phyloP scores from a whole-genome alignment of 257 asterid genomes.

The Capsicum baccatum region DNA sequence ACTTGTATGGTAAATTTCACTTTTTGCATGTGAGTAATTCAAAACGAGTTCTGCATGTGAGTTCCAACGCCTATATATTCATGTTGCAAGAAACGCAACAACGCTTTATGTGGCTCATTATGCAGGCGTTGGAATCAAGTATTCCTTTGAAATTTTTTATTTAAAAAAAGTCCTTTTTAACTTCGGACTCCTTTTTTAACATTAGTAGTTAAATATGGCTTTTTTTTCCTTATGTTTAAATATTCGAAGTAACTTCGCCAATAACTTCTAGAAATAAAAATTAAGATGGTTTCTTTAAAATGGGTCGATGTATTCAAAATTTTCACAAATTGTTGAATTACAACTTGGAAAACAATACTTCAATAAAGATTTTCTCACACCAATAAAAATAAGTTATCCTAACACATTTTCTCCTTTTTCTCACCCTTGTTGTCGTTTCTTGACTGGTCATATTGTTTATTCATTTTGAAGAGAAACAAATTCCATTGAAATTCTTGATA shows the following conservation, averaged over 20 bases:
- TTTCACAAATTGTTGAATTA: background rate
- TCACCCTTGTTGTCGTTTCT: too few species aligned
- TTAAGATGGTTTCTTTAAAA: background rate
- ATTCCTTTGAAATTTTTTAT: too few species aligned
- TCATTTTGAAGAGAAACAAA: background rate
- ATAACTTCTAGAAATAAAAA: background rate
- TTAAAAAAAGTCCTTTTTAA: too few species aligned
- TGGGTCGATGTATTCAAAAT: background rate
- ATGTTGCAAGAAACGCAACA: too few species aligned
- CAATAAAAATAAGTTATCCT: background rate
- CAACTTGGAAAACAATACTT: conserved; percentile 5
- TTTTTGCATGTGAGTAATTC: too few species aligned
- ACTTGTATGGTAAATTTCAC: too few species aligned
- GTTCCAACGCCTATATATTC: too few species aligned
- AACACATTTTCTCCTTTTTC: background rate
- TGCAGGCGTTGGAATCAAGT: too few species aligned
- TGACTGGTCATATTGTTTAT: background rate
- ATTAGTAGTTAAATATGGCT: background rate
- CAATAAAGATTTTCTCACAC: background rate
- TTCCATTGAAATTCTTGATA: background rate
- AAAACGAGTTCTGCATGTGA: too few species aligned
- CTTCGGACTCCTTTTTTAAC: background rate
- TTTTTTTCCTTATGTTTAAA: background rate
- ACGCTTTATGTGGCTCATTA: too few species aligned
- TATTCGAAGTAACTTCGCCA: background rate